Base-by-base conservation (phyloP, 495 filamentous ascomycete genomes). In the Daldinia vernicosa region DNA sequence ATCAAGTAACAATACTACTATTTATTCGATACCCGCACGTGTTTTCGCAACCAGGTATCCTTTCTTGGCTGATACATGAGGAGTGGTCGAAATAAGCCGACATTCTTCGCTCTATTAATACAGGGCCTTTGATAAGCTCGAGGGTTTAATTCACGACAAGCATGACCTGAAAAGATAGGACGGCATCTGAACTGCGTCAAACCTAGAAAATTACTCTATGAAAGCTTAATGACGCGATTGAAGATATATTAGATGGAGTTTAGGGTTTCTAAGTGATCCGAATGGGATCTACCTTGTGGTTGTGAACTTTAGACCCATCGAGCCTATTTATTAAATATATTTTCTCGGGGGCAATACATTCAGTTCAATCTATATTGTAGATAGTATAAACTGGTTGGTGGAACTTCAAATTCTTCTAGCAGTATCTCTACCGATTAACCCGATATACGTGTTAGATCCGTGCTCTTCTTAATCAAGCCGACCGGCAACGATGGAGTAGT, bases 401-500 rank as follows among this genome's bases (percentile, higher is more conserved):
- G 17, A 8, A 3, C 0, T 4, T 24, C 17, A 3, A 47, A 47
- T 11, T 8, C n/a, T 22, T 22, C n/a, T 11, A 47, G 8, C 7
- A 47, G 17, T 47, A 11, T 47, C 43, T 47, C 1, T 47, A 12
- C 17, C 24, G 2, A 8, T 19, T 9, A 8, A 9, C 8, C 6
- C 2, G 17, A 47, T 47, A 47, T 19, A 47, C 17, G 8, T 5
- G 43, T 19, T 47, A 7, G 6, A 8, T 4, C 24, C 4, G 35
- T 7, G 9, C 19, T 57, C 19, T 24, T 57, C 17, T 19, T 6
- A 11, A 22, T 17, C 39, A 30, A 43, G 39, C 63, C 40, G 52
- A 51, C 40, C 63, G 52, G 37, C 15, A 56, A 28, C 35, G 40
- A 60, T 60, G 35, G 22, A 60, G 53, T 47, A 45, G 37, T 59